A percentile compares a stretch with the other conserved stretches of the same genome.
Conservation (phyloP, 1,139 yeast species). For the Sugiyamaella paludigena region DNA sequence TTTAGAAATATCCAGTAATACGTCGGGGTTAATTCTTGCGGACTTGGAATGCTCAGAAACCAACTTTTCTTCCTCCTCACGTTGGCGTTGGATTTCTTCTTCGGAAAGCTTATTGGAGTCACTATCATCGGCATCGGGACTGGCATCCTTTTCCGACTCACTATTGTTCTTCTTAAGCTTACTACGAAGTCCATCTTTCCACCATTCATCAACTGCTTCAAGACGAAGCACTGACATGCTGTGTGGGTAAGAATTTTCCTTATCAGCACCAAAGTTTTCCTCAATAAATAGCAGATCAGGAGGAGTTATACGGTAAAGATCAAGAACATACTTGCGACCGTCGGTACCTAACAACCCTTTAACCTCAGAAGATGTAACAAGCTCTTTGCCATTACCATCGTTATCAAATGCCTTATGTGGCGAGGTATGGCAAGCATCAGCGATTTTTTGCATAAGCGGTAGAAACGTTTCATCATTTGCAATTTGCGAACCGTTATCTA, state of each 20-base stretch:
- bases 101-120: conserved; percentile 31
- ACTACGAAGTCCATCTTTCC: conserved; percentile 64
- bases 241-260: conserved; percentile 66
- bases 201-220: conserved; percentile 91
- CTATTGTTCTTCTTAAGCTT: conserved; percentile 44
- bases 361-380: conserved; percentile 71
- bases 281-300: conserved; percentile 76
- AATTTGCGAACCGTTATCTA: conserved; percentile 55
- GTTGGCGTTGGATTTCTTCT: conserved; percentile 33
- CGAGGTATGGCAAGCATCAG: conserved; percentile 76
- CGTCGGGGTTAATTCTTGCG: conserved; percentile 76
- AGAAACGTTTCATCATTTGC: conserved; percentile 52
- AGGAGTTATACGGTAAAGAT: conserved; percentile 80
- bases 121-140: neutral
- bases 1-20: conserved; percentile 47
- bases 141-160: conserved; percentile 49
- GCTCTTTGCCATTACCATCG: conserved; percentile 42
- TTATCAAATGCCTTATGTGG: conserved; percentile 51
- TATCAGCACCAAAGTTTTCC: conserved; percentile 39
- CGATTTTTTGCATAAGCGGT: conserved; percentile 56
- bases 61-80: conserved; percentile 35
- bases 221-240: conserved; percentile 73
- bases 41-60: conserved; percentile 56
- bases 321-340: conserved; percentile 79
- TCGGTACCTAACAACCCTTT: conserved; percentile 88